Evolutionary conservation across 345 rosid species (phyloP).

Genomic region (Eucalyptus erythrocorys): DNA sequence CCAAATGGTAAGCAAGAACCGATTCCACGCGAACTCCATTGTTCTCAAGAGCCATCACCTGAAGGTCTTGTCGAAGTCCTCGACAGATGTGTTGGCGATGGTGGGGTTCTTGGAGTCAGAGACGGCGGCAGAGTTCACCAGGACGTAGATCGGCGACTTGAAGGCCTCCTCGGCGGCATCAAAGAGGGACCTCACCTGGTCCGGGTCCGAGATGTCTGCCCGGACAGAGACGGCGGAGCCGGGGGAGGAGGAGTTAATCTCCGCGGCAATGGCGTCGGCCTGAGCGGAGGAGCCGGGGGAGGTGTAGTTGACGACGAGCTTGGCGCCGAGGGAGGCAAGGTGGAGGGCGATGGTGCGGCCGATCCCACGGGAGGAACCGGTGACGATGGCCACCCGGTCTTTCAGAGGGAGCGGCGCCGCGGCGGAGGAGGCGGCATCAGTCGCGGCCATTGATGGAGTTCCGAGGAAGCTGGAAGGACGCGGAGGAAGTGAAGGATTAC

Average conservation of each 20-base stretch:
- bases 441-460: background rate
- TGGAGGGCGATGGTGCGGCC: slow-evolving; percentile 21
- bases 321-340: slow-evolving; percentile 24
- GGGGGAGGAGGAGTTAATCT: slow-evolving; percentile 5
- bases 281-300: slow-evolving; percentile 4
- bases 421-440: background rate
- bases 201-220: slow-evolving; percentile 21
- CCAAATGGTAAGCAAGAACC: background rate
- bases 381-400: slow-evolving; percentile 26
- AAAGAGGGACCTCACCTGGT: slow-evolving; percentile 22
- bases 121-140: slow-evolving; percentile 28
- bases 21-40: background rate
- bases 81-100: slow-evolving; percentile 16
- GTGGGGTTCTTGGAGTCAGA: slow-evolving; percentile 9
- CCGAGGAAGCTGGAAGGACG: background rate
- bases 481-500: background rate
- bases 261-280: slow-evolving; percentile 10
- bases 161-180: slow-evolving; percentile 21
- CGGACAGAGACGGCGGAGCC: slow-evolving; percentile 9
- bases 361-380: slow-evolving; percentile 35
- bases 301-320: slow-evolving; percentile 15
- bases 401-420: background rate
- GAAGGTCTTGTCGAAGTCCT: slow-evolving; percentile 21
- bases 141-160: slow-evolving; percentile 13
- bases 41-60: background rate